These are phyloP conservation scores for Eucalyptus marginata DNA, from an alignment of 345 rosid genomes.

Conservation along the genomic window DNA sequence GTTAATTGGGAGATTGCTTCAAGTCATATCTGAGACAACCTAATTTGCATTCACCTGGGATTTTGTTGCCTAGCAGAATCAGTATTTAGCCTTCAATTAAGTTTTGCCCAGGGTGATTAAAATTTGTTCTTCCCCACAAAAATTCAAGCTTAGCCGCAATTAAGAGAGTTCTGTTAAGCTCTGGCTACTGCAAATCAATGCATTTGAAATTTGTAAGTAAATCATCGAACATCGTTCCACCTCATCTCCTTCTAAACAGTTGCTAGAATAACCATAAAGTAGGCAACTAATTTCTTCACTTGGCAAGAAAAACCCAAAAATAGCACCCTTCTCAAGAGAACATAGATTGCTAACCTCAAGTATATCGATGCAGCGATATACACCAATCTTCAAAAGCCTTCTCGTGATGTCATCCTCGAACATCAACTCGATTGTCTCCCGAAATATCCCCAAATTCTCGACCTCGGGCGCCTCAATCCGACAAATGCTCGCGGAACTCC, in stretches of 20 bases:
- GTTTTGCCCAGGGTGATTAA: neutral
- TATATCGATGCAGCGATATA: conserved; percentile 53
- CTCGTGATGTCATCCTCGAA: conserved; percentile 56
- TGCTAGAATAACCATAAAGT: neutral
- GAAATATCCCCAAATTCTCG: conserved; percentile 70
- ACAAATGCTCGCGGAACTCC: conserved; percentile 22
- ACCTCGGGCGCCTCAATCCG: conserved; percentile 76
- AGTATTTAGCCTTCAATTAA: neutral
- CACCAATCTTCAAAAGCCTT: conserved; percentile 58
- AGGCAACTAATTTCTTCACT: neutral
- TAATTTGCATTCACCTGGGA: neutral
- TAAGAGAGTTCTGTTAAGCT: neutral
- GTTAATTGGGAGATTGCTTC: neutral
- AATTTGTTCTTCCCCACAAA: neutral
- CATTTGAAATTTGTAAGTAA: neutral
- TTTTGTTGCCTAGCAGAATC: neutral
- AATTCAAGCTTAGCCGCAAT: neutral
- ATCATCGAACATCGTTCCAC: neutral
- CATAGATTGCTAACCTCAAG: conserved; percentile 52
- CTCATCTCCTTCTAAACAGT: neutral
- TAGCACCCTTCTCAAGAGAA: neutral
- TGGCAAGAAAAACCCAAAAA: neutral
- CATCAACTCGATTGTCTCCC: conserved; percentile 78
- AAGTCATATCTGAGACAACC: neutral
- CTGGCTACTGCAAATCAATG: neutral